phyloP scores from a whole-genome alignment of 345 rosid species.

The Xanthoceras sorbifolium region DNA sequence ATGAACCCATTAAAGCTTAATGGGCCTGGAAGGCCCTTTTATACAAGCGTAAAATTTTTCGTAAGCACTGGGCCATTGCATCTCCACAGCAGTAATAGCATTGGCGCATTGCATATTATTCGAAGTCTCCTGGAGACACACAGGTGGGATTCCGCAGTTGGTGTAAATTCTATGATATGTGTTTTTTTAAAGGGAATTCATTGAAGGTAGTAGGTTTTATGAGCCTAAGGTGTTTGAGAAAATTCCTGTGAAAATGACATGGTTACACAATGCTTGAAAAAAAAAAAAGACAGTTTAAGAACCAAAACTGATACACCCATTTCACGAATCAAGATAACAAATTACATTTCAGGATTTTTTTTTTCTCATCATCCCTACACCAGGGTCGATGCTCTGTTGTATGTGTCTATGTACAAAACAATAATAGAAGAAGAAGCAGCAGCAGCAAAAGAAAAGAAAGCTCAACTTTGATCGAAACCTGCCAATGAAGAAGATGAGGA shows the following conservation, averaged over 20 bases:
- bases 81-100: too few relatives aligned
- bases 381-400: constrained; percentile 20
- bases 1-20: neutral
- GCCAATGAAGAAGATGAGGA: constrained; percentile 39
- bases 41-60: too few relatives aligned
- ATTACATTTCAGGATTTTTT: neutral
- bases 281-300: neutral
- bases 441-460: neutral
- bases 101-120: neutral
- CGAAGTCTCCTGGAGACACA: neutral
- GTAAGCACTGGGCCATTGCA: too few relatives aligned
- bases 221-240: neutral
- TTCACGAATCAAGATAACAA: neutral
- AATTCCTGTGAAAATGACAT: neutral
- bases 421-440: constrained; percentile 13
- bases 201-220: neutral
- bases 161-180: neutral
- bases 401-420: constrained; percentile 30
- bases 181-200: neutral
- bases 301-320: constrained; percentile 2
- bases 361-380: constrained; percentile 9
- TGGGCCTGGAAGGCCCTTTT: neutral
- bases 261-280: neutral
- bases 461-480: constrained; percentile 2
- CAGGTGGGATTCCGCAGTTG: neutral